Conservation (phyloP, 2,329 filamentous ascomycete genomes). For the Pseudophaeomoniella oleicola region DNA sequence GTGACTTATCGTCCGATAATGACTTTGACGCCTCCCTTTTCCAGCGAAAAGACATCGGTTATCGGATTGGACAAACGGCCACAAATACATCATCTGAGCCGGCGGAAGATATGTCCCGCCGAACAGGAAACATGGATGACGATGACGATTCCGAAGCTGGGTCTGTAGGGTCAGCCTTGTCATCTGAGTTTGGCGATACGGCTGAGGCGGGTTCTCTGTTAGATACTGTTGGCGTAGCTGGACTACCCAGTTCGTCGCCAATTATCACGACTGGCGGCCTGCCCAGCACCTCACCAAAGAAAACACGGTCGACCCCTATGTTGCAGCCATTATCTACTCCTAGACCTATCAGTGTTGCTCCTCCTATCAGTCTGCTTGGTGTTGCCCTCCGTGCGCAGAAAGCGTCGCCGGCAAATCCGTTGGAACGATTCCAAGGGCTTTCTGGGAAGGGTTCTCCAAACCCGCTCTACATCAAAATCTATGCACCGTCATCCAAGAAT, state of each 20-base stretch:
- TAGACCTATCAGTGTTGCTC: constrained; percentile 44
- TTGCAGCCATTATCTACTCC: constrained; percentile 45
- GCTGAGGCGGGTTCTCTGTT: constrained; percentile 43
- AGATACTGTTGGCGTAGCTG: constrained; percentile 28
- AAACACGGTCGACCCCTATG: constrained; percentile 30
- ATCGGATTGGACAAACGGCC: constrained; percentile 14
- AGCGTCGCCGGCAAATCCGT: constrained; percentile 42
- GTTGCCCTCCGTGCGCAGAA: constrained; percentile 42
- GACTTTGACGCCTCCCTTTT: constrained; percentile 40
- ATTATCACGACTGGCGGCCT: constrained; percentile 23
- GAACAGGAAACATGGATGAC: constrained; percentile 19
- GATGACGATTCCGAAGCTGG: constrained; percentile 31
- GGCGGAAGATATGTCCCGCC: constrained; percentile 15
- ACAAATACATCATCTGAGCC: constrained; percentile 2
- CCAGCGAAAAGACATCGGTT: constrained; percentile 37
- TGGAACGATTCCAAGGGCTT: constrained; percentile 45
- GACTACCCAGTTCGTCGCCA: constrained; percentile 34
- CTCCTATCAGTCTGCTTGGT: constrained; percentile 42
- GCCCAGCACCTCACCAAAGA: constrained; percentile 35
- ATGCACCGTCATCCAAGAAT: constrained; percentile 42
- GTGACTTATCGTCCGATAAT: constrained; percentile 52
- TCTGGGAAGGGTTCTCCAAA: constrained; percentile 46
- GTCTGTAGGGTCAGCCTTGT: constrained; percentile 33
- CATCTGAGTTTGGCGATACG: constrained; percentile 39
- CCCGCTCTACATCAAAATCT: constrained; percentile 49